Conservation (phyloP, 768 basidiomycete genomes). For the Basidioascus undulatus region DNA sequence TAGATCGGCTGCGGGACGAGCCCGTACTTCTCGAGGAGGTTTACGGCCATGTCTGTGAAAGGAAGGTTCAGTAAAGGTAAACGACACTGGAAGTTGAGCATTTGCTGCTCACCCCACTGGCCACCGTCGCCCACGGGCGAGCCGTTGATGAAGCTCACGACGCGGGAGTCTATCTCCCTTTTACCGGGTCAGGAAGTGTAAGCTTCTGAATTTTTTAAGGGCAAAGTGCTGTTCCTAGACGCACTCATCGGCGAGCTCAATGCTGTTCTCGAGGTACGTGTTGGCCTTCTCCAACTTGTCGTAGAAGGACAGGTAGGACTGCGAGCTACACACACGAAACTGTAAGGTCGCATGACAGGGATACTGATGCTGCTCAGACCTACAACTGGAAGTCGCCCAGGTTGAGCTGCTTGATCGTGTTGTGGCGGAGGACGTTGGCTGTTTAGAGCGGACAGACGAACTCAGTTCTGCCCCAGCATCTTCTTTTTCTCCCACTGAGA, state of each 20-base stretch:
- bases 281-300: constrained; percentile 84
- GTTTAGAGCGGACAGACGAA: background rate
- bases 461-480: background rate
- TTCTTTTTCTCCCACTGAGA: background rate
- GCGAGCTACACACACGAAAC: background rate
- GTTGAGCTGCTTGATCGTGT: constrained; percentile 64
- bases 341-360: background rate
- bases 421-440: constrained; percentile 35
- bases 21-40: constrained; percentile 53
- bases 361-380: constrained; percentile 53
- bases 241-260: constrained; percentile 53
- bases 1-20: constrained; percentile 59
- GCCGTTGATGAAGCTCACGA: background rate
- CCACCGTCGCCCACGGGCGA: background rate
- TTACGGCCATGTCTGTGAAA: constrained; percentile 49
- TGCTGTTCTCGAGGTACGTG: constrained; percentile 54
- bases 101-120: too few relatives aligned
- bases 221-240: constrained; percentile 52
- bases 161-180: background rate
- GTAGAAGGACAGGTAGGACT: constrained; percentile 44
- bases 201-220: constrained; percentile 47
- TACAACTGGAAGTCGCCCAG: constrained; percentile 74
- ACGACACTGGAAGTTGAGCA: background rate
- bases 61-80: background rate
- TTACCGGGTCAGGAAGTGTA: constrained; percentile 4